These are phyloP conservation scores for Prunus kanzakura DNA, from an alignment of 306 rosid genomes.

Conservation along the genomic window DNA sequence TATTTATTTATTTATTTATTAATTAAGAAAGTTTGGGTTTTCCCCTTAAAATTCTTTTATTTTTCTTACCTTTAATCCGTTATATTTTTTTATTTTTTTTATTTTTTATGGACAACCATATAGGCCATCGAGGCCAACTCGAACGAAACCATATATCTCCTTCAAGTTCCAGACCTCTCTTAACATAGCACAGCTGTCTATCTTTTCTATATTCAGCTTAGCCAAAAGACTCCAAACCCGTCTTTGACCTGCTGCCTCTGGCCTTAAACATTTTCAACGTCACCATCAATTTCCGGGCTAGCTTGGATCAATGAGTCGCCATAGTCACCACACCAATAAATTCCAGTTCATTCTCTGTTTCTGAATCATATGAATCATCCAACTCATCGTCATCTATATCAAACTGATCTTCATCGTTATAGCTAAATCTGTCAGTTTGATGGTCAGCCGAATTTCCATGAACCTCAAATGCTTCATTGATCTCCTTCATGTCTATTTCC, in stretches of 20 bases:
- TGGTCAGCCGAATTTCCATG: constrained; percentile 37
- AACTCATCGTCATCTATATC: constrained; percentile 36
- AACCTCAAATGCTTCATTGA: constrained; percentile 74
- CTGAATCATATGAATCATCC: constrained; percentile 59
- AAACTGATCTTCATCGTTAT: constrained; percentile 54
- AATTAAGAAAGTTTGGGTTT: too few species aligned
- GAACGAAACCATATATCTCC: constrained; percentile 18
- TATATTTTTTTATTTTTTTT: too few species aligned
- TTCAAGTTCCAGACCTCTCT: constrained; percentile 54
- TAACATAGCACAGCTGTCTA: constrained; percentile 51
- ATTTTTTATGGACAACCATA: too few species aligned
- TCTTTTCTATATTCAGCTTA: constrained; percentile 41
- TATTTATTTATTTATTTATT: too few species aligned
- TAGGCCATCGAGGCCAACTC: too few species aligned
- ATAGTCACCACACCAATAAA: constrained; percentile 39
- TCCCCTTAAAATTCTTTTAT: not conserved
- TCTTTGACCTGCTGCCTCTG: constrained; percentile 69
- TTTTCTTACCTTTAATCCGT: too few species aligned
- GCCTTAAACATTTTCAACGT: constrained; percentile 44
- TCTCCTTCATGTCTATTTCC: constrained; percentile 54
- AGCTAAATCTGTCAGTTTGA: constrained; percentile 58
- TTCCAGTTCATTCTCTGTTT: constrained; percentile 69
- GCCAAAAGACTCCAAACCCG: constrained; percentile 68
- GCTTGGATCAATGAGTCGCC: constrained; percentile 17
- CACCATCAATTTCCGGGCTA: constrained; percentile 35